These are phyloP conservation scores for Tuber magnatum DNA, from an alignment of 495 filamentous ascomycete species.

Conservation along the genomic window DNA sequence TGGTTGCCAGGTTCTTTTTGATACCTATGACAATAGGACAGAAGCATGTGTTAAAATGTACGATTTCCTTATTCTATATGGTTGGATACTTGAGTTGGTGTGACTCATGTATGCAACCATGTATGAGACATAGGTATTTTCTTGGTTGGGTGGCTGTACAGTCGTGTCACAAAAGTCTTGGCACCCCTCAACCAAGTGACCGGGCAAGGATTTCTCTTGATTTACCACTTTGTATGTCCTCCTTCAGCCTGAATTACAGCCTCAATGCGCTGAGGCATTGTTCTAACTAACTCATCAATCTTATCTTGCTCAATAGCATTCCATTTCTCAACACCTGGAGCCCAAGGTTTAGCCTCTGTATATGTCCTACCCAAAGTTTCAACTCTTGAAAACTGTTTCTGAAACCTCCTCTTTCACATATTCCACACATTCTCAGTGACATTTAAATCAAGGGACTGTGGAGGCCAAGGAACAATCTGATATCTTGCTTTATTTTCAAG, in stretches of 20 bases:
- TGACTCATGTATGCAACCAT: no score
- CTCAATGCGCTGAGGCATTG: background rate
- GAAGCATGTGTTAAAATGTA: no score
- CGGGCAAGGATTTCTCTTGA: background rate
- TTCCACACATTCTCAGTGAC: background rate
- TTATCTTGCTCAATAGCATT: constrained; percentile 1
- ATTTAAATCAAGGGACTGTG: background rate
- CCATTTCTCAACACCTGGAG: background rate
- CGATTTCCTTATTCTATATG: no score
- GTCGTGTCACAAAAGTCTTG: background rate
- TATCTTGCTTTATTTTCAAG: background rate
- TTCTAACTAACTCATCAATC: constrained; percentile 2
- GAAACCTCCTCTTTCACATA: background rate
- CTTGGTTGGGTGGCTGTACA: no score
- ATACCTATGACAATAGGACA: background rate
- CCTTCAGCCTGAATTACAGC: constrained; percentile 14
- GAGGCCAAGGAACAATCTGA: background rate
- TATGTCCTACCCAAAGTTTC: background rate
- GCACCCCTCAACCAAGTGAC: background rate
- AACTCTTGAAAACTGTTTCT: background rate
- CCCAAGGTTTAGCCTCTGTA: background rate
- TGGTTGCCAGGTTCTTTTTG: background rate
- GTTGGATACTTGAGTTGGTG: no score
- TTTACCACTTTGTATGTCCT: constrained; percentile 1
- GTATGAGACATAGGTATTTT: no score